A percentile compares a stretch with the other conserved stretches of the same genome.
These are phyloP conservation scores for Globisporangium sylvaticum DNA, from an alignment of 352 stramenopile genomes.

Conservation along the genomic window DNA sequence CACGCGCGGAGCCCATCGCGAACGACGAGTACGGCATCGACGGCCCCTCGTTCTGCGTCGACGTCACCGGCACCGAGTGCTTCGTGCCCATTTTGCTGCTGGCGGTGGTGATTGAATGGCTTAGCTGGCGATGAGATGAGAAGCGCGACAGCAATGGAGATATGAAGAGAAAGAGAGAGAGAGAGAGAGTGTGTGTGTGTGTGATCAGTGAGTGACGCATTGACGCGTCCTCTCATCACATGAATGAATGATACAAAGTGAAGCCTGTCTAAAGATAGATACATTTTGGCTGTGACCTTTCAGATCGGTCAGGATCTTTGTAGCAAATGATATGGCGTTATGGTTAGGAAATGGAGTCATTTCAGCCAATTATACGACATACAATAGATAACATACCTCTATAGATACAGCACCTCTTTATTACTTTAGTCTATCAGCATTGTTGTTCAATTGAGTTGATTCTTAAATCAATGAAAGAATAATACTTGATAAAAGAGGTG, in stretches of 20 bases:
- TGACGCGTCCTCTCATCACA: not conserved
- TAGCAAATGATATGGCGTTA: not conserved
- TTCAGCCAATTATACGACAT: not conserved
- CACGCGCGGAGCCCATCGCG: not conserved
- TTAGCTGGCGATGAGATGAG: not conserved
- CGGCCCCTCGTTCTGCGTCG: slow-evolving; percentile 15
- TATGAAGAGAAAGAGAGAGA: not conserved
- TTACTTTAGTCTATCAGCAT: not conserved
- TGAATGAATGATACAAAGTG: not conserved
- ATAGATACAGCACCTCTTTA: too few species aligned
- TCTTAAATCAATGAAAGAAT: not conserved
- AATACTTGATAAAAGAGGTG: not conserved
- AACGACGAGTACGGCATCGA: slow-evolving; percentile 17
- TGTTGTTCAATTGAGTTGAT: too few species aligned
- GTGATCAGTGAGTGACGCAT: not conserved
- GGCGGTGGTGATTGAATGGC: not conserved
- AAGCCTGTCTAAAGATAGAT: not conserved
- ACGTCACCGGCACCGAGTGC: slow-evolving; percentile 50
- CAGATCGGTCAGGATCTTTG: not conserved
- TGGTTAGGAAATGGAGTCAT: not conserved
- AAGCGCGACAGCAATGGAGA: not conserved
- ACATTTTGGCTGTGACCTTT: not conserved
- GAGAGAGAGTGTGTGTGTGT: too few species aligned
- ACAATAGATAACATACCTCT: not conserved
- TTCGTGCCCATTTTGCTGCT: slow-evolving; percentile 50